These are phyloP conservation scores for Ceratobasidium sp. DNA, from an alignment of 1,284 basidiomycete genomes.

Conservation along the genomic window DNA sequence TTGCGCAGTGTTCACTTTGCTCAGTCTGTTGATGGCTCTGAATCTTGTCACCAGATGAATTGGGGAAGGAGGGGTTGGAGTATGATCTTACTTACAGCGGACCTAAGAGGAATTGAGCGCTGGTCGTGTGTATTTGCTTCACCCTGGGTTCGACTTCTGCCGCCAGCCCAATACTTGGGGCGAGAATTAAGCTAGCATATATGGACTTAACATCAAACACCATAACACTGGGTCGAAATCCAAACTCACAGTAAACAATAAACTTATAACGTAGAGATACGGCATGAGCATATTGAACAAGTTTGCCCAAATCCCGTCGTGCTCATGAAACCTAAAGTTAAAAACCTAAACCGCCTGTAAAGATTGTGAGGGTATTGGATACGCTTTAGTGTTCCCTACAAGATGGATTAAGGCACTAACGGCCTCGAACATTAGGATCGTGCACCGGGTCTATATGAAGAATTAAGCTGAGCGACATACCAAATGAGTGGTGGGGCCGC, in stretches of 20 bases:
- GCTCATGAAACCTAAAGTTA: constrained; percentile 9
- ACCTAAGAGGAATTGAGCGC: constrained; percentile 12
- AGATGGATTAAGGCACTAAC: constrained; percentile 25
- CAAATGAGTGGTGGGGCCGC: constrained; percentile 34
- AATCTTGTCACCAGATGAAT: neutral
- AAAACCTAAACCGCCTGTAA: constrained; percentile 10
- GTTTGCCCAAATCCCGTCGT: constrained; percentile 3
- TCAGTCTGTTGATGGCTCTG: neutral
- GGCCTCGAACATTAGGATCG: neutral
- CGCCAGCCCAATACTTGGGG: neutral
- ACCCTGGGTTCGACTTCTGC: constrained; percentile 4
- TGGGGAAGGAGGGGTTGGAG: too few species aligned
- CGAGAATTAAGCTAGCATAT: constrained; percentile 32
- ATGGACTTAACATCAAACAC: neutral
- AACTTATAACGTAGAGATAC: constrained; percentile 31
- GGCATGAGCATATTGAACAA: constrained; percentile 33
- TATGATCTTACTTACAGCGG: neutral
- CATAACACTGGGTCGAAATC: neutral
- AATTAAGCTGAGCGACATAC: neutral
- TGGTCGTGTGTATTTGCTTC: neutral
- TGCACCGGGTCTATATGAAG: neutral
- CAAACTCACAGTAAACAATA: constrained; percentile 30
- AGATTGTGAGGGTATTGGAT: neutral
- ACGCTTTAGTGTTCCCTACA: neutral
- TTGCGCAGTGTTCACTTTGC: neutral